These are phyloP conservation scores for Phytophthora ohioensis DNA, from an alignment of 352 stramenopile species.

Conservation along the genomic window DNA sequence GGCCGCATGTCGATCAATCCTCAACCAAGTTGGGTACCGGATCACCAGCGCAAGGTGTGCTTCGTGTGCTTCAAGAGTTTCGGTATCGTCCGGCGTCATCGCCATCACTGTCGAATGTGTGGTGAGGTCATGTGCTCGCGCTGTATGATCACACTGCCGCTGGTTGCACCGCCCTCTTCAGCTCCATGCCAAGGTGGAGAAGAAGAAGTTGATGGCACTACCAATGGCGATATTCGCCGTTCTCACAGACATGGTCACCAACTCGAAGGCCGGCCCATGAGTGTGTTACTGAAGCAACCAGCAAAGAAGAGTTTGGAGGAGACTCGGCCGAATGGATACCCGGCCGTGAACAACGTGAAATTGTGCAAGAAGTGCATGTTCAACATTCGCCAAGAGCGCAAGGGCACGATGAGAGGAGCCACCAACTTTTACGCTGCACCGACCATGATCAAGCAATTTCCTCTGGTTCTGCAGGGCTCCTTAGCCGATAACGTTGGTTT, in stretches of 20 bases:
- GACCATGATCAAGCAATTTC: constrained; percentile 63
- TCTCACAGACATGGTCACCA: constrained; percentile 28
- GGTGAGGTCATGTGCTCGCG: constrained; percentile 77
- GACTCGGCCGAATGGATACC: constrained; percentile 55
- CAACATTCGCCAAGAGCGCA: constrained; percentile 67
- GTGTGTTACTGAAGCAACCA: constrained; percentile 48
- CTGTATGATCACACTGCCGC: constrained; percentile 73
- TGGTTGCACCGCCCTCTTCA: constrained; percentile 54
- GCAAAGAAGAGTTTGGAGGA: constrained; percentile 52
- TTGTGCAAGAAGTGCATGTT: constrained; percentile 86
- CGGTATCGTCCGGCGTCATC: constrained; percentile 62
- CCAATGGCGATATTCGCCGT: constrained; percentile 5
- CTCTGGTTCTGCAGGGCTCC: constrained; percentile 46
- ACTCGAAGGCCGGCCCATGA: constrained; percentile 30
- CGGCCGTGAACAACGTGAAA: constrained; percentile 72
- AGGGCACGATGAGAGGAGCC: constrained; percentile 55
- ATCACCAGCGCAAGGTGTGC: constrained; percentile 66
- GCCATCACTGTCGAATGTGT: constrained; percentile 83
- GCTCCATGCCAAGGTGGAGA: constrained; percentile 31
- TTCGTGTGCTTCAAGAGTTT: constrained; percentile 82
- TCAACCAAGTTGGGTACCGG: constrained; percentile 65
- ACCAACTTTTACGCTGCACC: constrained; percentile 59
- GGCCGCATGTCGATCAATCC: constrained; percentile 41
- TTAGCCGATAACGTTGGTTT: constrained; percentile 43
- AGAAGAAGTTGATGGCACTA: constrained; percentile 6